Evolutionary conservation across 2,329 filamentous ascomycete genomes (phyloP).

Genomic region (Paraphaeosphaeria minitans): DNA sequence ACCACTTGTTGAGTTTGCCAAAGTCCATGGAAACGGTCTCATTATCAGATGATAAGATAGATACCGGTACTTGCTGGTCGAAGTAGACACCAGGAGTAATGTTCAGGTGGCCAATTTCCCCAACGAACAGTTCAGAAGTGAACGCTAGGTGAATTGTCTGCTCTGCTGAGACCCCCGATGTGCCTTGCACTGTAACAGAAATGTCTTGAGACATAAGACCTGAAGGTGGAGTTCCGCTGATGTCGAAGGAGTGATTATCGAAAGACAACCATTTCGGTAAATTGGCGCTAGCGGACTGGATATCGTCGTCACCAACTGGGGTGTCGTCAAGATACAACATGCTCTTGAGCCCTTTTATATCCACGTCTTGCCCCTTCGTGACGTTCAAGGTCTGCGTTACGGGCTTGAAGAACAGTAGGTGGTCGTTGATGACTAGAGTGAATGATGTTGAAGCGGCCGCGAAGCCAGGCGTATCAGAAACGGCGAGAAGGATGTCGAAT

Average conservation of each 20-base stretch:
- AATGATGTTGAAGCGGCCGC: slow-evolving; percentile 69
- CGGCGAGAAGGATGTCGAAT: slow-evolving; percentile 74
- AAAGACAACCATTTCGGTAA: slow-evolving; percentile 74
- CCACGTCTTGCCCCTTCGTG: slow-evolving; percentile 36
- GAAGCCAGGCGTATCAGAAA: slow-evolving; percentile 81
- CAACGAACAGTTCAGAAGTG: slow-evolving; percentile 49
- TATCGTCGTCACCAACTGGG: slow-evolving; percentile 54
- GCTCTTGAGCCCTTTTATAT: slow-evolving; percentile 36
- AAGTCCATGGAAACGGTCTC: slow-evolving; percentile 52
- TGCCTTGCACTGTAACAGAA: slow-evolving; percentile 63
- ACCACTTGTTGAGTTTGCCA: slow-evolving; percentile 52
- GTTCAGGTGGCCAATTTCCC: slow-evolving; percentile 52
- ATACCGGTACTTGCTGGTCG: slow-evolving; percentile 53
- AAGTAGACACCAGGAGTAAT: slow-evolving; percentile 58
- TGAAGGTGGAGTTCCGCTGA: slow-evolving; percentile 69
- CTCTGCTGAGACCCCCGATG: slow-evolving; percentile 63
- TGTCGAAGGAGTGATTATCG: slow-evolving; percentile 63
- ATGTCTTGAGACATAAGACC: slow-evolving; percentile 66
- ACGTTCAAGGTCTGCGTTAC: slow-evolving; percentile 43
- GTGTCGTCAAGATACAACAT: slow-evolving; percentile 45
- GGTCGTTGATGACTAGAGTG: slow-evolving; percentile 72
- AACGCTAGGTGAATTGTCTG: slow-evolving; percentile 58
- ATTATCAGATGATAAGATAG: slow-evolving; percentile 48
- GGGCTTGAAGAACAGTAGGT: slow-evolving; percentile 69
- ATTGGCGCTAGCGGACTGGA: slow-evolving; percentile 59